Percentiles rank a stretch among this genome's conserved stretches.
These are phyloP conservation scores for Dactylellina leptospora DNA, from an alignment of 2,329 filamentous ascomycete genomes.

Conservation along the genomic window DNA sequence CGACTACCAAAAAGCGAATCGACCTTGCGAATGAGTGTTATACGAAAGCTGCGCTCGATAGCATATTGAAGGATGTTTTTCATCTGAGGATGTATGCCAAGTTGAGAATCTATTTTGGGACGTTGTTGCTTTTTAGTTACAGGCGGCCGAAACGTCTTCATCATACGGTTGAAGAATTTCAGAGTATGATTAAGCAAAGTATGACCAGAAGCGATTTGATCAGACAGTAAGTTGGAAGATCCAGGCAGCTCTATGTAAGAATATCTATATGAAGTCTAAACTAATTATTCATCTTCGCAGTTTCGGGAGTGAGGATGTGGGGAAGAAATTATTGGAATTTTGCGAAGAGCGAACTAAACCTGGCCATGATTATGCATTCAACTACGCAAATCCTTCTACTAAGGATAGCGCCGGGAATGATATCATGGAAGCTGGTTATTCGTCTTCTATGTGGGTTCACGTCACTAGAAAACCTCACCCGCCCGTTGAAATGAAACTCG, in stretches of 20 bases:
- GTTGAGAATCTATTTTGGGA: conserved; percentile 56
- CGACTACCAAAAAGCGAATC: conserved; percentile 27
- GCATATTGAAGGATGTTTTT: conserved; percentile 54
- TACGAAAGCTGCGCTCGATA: conserved; percentile 50
- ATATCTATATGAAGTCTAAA: neutral
- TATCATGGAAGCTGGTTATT: conserved; percentile 46
- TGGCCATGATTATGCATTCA: conserved; percentile 8
- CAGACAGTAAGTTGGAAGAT: conserved; percentile 49
- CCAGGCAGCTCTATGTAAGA: neutral
- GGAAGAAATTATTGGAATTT: conserved; percentile 20
- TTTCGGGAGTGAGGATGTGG: conserved; percentile 41
- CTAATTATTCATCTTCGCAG: conserved; percentile 5
- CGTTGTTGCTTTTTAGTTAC: conserved; percentile 56
- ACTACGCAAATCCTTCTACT: conserved; percentile 8
- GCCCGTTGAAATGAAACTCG: conserved; percentile 45
- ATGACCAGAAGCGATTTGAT: conserved; percentile 55
- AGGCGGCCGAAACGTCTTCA: conserved; percentile 23
- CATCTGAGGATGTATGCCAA: conserved; percentile 55
- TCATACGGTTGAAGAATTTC: conserved; percentile 54
- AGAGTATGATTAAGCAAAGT: conserved; percentile 44
- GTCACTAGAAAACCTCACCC: conserved; percentile 34
- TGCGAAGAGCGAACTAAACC: conserved; percentile 12
- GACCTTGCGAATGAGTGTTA: conserved; percentile 54
- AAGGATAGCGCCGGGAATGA: conserved; percentile 12
- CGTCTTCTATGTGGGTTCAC: conserved; percentile 42